Evolutionary conservation across 352 stramenopile genomes (phyloP).

Genomic region (Pythium guiyangense): DNA sequence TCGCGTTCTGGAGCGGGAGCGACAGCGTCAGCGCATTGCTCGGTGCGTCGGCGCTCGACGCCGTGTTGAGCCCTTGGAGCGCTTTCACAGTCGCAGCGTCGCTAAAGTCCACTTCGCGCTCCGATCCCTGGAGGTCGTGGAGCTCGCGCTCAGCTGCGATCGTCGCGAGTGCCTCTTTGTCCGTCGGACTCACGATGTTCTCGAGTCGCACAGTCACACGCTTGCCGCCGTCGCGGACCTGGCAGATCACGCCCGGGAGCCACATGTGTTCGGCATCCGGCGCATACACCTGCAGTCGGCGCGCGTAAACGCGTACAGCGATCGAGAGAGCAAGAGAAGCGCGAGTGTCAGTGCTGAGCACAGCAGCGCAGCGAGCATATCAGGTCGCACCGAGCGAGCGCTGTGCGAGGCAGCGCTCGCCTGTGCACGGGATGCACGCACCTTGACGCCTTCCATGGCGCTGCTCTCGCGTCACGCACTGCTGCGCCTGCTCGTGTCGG

Average conservation of each 20-base stretch:
- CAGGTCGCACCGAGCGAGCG: not conserved
- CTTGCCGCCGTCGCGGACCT: slow-evolving; percentile 34
- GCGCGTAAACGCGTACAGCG: not conserved
- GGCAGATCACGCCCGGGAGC: slow-evolving; percentile 70
- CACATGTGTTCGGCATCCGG: slow-evolving; percentile 76
- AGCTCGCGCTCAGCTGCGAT: slow-evolving; percentile 53
- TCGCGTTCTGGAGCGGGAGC: slow-evolving; percentile 71
- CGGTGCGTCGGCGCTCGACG: slow-evolving; percentile 13
- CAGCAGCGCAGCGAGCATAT: not conserved
- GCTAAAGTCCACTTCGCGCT: slow-evolving; percentile 49
- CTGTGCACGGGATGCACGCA: slow-evolving; percentile 15
- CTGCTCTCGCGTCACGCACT: not conserved
- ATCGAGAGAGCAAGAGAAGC: not conserved
- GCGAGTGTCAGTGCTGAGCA: too few species aligned
- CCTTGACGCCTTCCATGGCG: slow-evolving; percentile 61
- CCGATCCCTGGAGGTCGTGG: slow-evolving; percentile 41
- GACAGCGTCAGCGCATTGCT: slow-evolving; percentile 18
- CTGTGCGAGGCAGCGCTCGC: not conserved
- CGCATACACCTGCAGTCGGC: slow-evolving; percentile 54
- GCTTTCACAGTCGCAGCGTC: slow-evolving; percentile 51
- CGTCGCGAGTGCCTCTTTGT: slow-evolving; percentile 29
- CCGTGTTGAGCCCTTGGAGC: slow-evolving; percentile 59
- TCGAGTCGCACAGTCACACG: slow-evolving; percentile 62
- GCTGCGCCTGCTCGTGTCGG: not conserved
- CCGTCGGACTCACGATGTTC: slow-evolving; percentile 46